These are phyloP conservation scores for Aspergillus niger DNA, from an alignment of 2,329 filamentous ascomycete genomes.

Conservation along the genomic window DNA sequence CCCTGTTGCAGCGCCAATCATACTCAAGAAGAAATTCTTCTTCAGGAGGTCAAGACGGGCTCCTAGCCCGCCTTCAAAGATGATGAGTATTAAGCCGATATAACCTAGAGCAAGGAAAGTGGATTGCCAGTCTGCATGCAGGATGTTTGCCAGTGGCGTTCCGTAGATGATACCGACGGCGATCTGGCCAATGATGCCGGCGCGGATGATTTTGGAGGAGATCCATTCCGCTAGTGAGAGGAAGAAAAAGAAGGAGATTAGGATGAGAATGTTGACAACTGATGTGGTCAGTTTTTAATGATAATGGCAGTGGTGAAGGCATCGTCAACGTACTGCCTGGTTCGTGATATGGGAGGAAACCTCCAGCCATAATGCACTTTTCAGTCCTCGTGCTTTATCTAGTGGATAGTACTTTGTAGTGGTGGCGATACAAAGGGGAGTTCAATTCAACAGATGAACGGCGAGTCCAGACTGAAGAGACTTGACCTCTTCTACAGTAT, in stretches of 20 bases:
- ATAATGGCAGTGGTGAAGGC: neutral
- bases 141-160: constrained; percentile 48
- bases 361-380: constrained; percentile 13
- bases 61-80: constrained; percentile 52
- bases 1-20: constrained; percentile 47
- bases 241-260: constrained; percentile 51
- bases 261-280: constrained; percentile 44
- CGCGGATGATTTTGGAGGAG: constrained; percentile 45
- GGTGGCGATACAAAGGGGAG: too few relatives aligned
- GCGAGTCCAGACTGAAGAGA: too few relatives aligned
- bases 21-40: constrained; percentile 48
- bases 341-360: constrained; percentile 46
- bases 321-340: constrained; percentile 35
- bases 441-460: too few relatives aligned
- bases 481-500: too few relatives aligned
- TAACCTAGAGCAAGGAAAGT: constrained; percentile 53
- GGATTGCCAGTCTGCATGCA: constrained; percentile 47
- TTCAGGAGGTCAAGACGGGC: constrained; percentile 51
- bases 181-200: constrained; percentile 52
- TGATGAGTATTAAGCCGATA: constrained; percentile 53
- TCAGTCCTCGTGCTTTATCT: too few relatives aligned
- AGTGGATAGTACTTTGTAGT: too few relatives aligned
- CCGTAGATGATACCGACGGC: constrained; percentile 52
- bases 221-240: constrained; percentile 47
- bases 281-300: constrained; percentile 22